These are phyloP conservation scores for Lactarius akahatsu DNA, from an alignment of 768 basidiomycete genomes.

Conservation along the genomic window DNA sequence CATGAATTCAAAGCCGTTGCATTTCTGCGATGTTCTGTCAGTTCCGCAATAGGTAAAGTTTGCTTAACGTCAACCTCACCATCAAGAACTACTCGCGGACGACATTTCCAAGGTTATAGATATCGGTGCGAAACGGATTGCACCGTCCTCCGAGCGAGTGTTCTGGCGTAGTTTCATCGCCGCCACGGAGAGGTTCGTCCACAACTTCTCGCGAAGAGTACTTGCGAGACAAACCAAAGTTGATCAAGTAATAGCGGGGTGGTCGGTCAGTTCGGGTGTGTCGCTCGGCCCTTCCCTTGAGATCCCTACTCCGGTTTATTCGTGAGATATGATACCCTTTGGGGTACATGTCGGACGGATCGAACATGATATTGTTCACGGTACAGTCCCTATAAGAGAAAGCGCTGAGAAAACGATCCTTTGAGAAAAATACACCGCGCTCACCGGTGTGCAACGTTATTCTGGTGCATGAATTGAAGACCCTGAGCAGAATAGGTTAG, in stretches of 20 bases:
- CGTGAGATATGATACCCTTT: slow-evolving; percentile 12
- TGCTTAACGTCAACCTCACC: neutral
- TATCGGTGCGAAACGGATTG: slow-evolving; percentile 33
- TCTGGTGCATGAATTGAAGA: slow-evolving; percentile 12
- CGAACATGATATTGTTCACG: slow-evolving; percentile 22
- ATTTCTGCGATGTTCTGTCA: slow-evolving; percentile 21
- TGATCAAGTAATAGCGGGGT: slow-evolving; percentile 35
- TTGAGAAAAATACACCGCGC: neutral
- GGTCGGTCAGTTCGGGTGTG: slow-evolving; percentile 31
- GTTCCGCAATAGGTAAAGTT: neutral
- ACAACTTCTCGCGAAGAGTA: slow-evolving; percentile 19
- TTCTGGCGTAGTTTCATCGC: slow-evolving; percentile 33
- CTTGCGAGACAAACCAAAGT: slow-evolving; percentile 34
- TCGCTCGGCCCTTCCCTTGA: slow-evolving; percentile 20
- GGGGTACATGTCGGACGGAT: slow-evolving; percentile 20
- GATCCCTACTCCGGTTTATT: slow-evolving; percentile 9
- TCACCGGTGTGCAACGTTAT: slow-evolving; percentile 22
- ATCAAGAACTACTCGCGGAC: slow-evolving; percentile 26
- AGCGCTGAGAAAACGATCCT: neutral
- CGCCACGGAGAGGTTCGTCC: slow-evolving; percentile 30
- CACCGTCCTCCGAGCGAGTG: slow-evolving; percentile 14
- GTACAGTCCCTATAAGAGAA: slow-evolving; percentile 15
- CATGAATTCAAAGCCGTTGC: slow-evolving; percentile 28
- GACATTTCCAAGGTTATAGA: slow-evolving; percentile 33
- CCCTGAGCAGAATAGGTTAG: slow-evolving; percentile 15